Evolutionary conservation across 2,329 filamentous ascomycete species (phyloP), one percentile per base, ranked within the genome.

Genomic region (Penicillium sp.): DNA sequence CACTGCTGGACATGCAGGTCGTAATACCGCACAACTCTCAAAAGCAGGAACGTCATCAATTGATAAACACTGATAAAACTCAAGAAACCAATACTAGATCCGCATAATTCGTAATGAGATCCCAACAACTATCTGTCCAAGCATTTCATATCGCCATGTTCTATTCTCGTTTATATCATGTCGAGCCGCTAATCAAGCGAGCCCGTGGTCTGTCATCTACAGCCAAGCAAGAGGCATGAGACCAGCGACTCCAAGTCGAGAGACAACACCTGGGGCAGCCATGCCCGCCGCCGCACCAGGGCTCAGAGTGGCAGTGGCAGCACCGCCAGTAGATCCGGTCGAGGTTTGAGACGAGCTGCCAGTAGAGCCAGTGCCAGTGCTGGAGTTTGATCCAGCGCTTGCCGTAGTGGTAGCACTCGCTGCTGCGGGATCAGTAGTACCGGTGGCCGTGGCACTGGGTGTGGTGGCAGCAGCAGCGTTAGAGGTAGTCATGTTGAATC

Each of bases 401-500:
- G 61, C 51, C 0, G 62, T 63, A 4, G 60, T 17, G 15, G 58
- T 62, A 13, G 51, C 45, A 30, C 35, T 45, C 19, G 60, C 44
- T 2, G 53, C 58, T 13, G 62, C 50, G 19, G 50, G n/a, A 28
- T 30, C 33, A 1, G 58, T 60, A 8, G 24, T 56, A 8, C 51
- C 33, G 9, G 60, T 57, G 26, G 63, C 26, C 8, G 61, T 55
- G 44, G 57, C 51, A 55, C 40, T 66, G 24, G 62, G 40, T 45
- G 58, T 65, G 10, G 71, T 71, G 38, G 71, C 65, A 37, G 68
- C 66, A 15, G 67, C 63, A 17, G 72, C 44, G 37, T 68, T 68
- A 56, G 70, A 75, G 22, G 66, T 69, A 10, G 71, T 76, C 10
- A 72, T 73, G 19, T 58, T 68, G 30, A 75, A 62, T 10, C 58